A percentile compares a stretch with the other conserved stretches of the same genome.
phyloP scores from a whole-genome alignment of 2,329 filamentous ascomycete genomes.

The Diplodia intermedia region DNA sequence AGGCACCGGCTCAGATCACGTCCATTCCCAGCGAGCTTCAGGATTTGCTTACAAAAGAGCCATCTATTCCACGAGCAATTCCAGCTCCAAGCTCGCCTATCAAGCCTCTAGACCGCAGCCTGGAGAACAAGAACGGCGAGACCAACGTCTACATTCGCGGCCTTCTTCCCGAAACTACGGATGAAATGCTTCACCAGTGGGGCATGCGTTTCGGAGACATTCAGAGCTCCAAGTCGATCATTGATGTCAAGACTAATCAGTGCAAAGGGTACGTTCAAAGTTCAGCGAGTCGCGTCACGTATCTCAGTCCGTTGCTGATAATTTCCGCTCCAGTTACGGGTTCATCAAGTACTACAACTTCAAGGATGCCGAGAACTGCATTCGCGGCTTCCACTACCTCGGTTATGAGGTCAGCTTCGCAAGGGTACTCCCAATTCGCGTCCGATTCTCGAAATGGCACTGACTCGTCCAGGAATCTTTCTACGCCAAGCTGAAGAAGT shows the following conservation, averaged over 20 bases:
- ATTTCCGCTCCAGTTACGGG: constrained; percentile 74
- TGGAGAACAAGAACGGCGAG: constrained; percentile 93
- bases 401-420: constrained; percentile 99
- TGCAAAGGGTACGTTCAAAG: constrained; percentile 82
- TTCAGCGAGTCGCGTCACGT: not conserved
- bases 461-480: constrained; percentile 74
- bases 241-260: constrained; percentile 88
- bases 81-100: constrained; percentile 86
- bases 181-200: constrained; percentile 83
- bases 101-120: constrained; percentile 90
- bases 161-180: constrained; percentile 91
- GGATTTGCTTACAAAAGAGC: constrained; percentile 68
- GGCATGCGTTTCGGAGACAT: constrained; percentile 89
- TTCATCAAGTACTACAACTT: constrained; percentile 95
- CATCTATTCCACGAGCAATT: constrained; percentile 83
- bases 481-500: constrained; percentile 96
- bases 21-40: constrained; percentile 54
- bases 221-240: constrained; percentile 97
- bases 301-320: constrained; percentile 42
- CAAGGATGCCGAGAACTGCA: constrained; percentile 91
- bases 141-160: constrained; percentile 99
- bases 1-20: constrained; percentile 47
- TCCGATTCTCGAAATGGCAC: constrained; percentile 33
- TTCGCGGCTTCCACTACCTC: constrained; percentile 90
- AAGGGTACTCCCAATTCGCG: constrained; percentile 63